phyloP scores from a whole-genome alignment of 2,329 filamentous ascomycete genomes.

The Microthyrium microscopicum region DNA sequence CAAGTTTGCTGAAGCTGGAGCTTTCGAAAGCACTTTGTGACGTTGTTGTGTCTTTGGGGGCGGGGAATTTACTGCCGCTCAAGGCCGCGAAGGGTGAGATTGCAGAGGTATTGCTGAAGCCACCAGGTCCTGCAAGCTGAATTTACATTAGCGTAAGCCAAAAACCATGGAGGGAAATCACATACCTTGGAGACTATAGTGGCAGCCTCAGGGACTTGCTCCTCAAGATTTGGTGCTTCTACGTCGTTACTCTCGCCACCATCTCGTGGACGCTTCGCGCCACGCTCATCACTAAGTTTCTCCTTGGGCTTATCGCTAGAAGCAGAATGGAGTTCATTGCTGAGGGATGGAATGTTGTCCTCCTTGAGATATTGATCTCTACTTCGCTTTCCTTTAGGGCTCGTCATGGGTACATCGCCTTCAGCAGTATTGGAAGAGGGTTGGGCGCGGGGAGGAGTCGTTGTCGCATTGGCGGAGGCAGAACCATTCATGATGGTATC shows the following conservation, averaged over 20 bases:
- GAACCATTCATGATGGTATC: too few relatives aligned
- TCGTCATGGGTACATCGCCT: constrained; percentile 18
- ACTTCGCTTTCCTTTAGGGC: constrained; percentile 34
- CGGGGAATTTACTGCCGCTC: constrained; percentile 6
- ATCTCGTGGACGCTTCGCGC: constrained; percentile 21
- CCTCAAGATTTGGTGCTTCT: constrained; percentile 9
- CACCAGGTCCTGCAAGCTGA: constrained; percentile 21
- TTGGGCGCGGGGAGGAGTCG: too few relatives aligned
- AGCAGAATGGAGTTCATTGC: not conserved
- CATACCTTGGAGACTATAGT: not conserved
- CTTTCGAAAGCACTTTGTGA: constrained; percentile 8
- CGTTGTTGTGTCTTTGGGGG: constrained; percentile 4
- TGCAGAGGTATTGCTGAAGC: constrained; percentile 28
- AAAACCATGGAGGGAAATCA: not conserved
- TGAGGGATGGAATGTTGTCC: constrained; percentile 8
- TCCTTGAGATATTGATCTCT: constrained; percentile 15
- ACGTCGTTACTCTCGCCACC: constrained; percentile 11
- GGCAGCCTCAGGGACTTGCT: constrained; percentile 2
- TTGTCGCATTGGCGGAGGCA: too few relatives aligned
- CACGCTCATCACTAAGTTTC: constrained; percentile 14
- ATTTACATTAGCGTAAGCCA: constrained; percentile 9
- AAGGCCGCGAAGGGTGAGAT: constrained; percentile 32
- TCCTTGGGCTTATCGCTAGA: not conserved
- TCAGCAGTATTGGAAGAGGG: too few relatives aligned
- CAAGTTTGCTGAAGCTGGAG: constrained; percentile 7